Conservation (phyloP, 768 basidiomycete genomes). For the Pseudohyphozyma bogoriensis region DNA sequence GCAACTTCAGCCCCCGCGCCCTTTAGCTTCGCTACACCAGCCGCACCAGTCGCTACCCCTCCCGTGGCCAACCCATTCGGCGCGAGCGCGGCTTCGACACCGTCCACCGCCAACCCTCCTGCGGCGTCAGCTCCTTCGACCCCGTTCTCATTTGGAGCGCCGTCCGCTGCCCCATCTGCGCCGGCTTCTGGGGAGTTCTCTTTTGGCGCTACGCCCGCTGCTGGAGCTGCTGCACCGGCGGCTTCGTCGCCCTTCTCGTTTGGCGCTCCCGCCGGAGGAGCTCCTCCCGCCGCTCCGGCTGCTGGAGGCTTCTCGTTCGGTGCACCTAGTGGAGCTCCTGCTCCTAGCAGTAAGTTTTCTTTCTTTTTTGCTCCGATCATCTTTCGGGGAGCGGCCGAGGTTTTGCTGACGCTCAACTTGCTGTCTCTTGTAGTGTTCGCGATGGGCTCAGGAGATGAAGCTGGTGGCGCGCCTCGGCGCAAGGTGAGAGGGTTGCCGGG, state of each 20-base stretch:
- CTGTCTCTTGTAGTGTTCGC: too few relatives aligned
- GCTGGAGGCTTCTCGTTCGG: not conserved
- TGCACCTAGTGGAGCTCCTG: too few relatives aligned
- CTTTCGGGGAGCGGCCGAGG: too few relatives aligned
- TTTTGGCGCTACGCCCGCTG: not conserved
- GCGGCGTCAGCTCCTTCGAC: not conserved
- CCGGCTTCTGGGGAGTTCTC: not conserved
- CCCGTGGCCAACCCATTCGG: not conserved
- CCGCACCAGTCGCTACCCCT: not conserved
- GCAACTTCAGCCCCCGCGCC: not conserved
- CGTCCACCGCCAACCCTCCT: not conserved
- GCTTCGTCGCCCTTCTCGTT: not conserved
- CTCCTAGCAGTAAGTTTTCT: too few relatives aligned
- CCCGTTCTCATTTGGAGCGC: conserved; percentile 6
- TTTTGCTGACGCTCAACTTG: too few relatives aligned
- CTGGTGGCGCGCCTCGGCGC: too few relatives aligned
- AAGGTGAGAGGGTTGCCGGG: too few relatives aligned
- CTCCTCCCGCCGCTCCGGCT: not conserved
- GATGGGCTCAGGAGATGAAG: too few relatives aligned
- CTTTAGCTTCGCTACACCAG: not conserved
- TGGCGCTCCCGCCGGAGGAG: not conserved
- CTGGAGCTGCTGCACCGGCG: not conserved
- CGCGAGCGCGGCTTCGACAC: not conserved
- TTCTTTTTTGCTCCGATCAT: too few relatives aligned
- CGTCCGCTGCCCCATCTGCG: not conserved